Evolutionary conservation across 805 yeast genomes (phyloP).

Genomic region (Metschnikowia cubensis): DNA sequence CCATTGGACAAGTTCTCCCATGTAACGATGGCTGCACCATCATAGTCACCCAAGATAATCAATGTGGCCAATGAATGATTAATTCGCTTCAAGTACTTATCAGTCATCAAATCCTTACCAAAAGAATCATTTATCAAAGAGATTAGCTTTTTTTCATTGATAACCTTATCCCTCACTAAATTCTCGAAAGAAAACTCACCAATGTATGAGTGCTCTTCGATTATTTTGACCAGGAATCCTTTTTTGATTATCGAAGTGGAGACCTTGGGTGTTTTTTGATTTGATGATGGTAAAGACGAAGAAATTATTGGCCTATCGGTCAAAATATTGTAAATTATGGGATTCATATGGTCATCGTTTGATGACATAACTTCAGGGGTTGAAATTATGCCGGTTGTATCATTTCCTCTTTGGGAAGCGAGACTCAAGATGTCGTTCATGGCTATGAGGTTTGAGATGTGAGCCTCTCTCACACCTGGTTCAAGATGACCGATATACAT

Average conservation of each 20-base stretch:
- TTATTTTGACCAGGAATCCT: conserved; percentile 59
- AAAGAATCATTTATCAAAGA: conserved; percentile 75
- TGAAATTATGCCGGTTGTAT: conserved; percentile 79
- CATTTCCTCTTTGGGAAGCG: conserved; percentile 45
- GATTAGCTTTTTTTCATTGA: conserved; percentile 58
- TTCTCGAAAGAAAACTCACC: conserved; percentile 38
- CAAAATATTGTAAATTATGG: conserved; percentile 81
- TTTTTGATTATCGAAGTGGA: conserved; percentile 76
- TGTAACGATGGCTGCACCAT: conserved; percentile 90
- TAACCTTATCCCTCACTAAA: conserved; percentile 31
- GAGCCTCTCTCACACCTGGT: conserved; percentile 46
- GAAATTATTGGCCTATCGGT: conserved; percentile 91
- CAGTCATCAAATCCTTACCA: conserved; percentile 58
- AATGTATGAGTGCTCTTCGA: conserved; percentile 26
- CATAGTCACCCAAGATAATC: conserved; percentile 89
- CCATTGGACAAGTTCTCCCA: conserved; percentile 50
- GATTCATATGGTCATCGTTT: conserved; percentile 58
- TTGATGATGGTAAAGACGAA: conserved; percentile 75
- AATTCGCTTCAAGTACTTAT: conserved; percentile 64
- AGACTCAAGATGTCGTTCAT: conserved; percentile 54
- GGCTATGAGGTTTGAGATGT: conserved; percentile 60
- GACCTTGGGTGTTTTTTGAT: conserved; percentile 52
- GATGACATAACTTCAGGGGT: conserved; percentile 72
- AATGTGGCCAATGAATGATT: conserved; percentile 66
- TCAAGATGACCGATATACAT: conserved; percentile 53